Evolutionary conservation across 2,329 filamentous ascomycete species (phyloP).

Genomic region (Phialophora chinensis): DNA sequence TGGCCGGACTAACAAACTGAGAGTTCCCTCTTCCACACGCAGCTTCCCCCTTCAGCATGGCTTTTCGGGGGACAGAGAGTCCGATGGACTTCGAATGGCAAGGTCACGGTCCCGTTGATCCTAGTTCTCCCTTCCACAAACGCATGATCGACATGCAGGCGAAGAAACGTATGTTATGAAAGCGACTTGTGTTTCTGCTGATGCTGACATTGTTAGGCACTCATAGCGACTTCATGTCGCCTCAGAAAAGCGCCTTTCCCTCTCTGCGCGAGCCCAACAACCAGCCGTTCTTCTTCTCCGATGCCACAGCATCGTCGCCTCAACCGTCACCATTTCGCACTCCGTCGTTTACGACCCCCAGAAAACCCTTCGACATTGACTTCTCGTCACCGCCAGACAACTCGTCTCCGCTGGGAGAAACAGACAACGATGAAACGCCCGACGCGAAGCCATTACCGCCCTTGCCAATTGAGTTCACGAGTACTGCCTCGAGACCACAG

Average conservation of each 20-base stretch:
- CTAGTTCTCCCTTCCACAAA: constrained; percentile 55
- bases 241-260: constrained; percentile 56
- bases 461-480: constrained; percentile 37
- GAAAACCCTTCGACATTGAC: constrained; percentile 52
- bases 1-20: neutral
- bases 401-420: constrained; percentile 52
- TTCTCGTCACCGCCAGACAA: constrained; percentile 57
- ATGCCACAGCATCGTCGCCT: constrained; percentile 43
- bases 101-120: constrained; percentile 51
- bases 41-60: constrained; percentile 28
- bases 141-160: constrained; percentile 49
- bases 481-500: constrained; percentile 33
- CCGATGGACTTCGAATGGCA: constrained; percentile 61
- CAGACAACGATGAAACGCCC: constrained; percentile 57
- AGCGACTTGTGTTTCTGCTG: neutral
- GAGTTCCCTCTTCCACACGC: neutral
- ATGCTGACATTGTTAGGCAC: constrained; percentile 43
- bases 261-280: constrained; percentile 57
- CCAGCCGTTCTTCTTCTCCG: constrained; percentile 58
- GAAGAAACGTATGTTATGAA: constrained; percentile 51
- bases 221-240: constrained; percentile 51
- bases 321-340: constrained; percentile 48
- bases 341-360: constrained; percentile 57
- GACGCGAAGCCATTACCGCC: constrained; percentile 44
- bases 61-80: constrained; percentile 47